Percentiles rank a stretch among this genome's conserved stretches.
Evolutionary conservation across 2,329 filamentous ascomycete genomes (phyloP).

Genomic region (Cercospora citrullina): DNA sequence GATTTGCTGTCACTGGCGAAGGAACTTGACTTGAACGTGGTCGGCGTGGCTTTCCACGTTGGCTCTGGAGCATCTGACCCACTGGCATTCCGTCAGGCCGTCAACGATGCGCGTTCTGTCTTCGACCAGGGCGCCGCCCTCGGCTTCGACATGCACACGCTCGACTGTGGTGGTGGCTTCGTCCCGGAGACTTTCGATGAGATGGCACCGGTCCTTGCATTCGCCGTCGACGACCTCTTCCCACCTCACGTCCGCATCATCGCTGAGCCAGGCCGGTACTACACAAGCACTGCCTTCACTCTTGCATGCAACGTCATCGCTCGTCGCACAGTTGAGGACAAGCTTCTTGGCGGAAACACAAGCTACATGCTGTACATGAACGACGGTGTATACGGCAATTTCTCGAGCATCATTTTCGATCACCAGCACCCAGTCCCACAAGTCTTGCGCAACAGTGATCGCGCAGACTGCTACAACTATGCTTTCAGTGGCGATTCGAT

Average conservation of each 20-base stretch:
- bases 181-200: slow-evolving; percentile 85
- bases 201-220: slow-evolving; percentile 78
- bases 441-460: slow-evolving; percentile 56
- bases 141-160: slow-evolving; percentile 78
- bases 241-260: slow-evolving; percentile 82
- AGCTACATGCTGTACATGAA: slow-evolving; percentile 98
- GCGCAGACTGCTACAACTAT: slow-evolving; percentile 37
- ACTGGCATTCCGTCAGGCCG: slow-evolving; percentile 85
- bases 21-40: slow-evolving; percentile 81
- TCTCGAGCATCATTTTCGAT: slow-evolving; percentile 98
- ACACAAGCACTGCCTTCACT: slow-evolving; percentile 89
- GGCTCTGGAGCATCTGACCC: slow-evolving; percentile 95
- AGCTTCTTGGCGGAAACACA: slow-evolving; percentile 55
- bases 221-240: slow-evolving; percentile 84
- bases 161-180: slow-evolving; percentile 95
- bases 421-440: slow-evolving; percentile 89
- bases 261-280: slow-evolving; percentile 94
- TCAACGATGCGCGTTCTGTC: slow-evolving; percentile 81
- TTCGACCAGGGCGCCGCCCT: slow-evolving; percentile 79
- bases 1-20: slow-evolving; percentile 77
- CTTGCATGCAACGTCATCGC: slow-evolving; percentile 95
- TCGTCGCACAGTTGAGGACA: slow-evolving; percentile 80
- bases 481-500: slow-evolving; percentile 28
- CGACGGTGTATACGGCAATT: slow-evolving; percentile 97
- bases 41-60: slow-evolving; percentile 96